Evolutionary conservation across 1,284 basidiomycete species (phyloP).

Genomic region (Heterobasidion occidentale): DNA sequence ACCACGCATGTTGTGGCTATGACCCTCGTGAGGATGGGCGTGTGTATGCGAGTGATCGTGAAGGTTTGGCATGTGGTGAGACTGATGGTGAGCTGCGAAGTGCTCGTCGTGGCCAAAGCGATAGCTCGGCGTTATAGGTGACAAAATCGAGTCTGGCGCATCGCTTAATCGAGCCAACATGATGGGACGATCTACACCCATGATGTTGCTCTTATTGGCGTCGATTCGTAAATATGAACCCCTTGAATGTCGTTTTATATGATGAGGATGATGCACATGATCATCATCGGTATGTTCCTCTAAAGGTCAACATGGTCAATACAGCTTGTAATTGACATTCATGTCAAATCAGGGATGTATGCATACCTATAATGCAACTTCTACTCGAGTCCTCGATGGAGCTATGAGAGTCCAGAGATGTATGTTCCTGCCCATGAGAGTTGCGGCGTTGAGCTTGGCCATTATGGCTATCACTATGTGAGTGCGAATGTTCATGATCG

Average conservation of each 20-base stretch:
- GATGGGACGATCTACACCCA: not conserved
- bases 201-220: conserved; percentile 1
- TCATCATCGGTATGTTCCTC: not conserved
- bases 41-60: conserved; percentile 47
- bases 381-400: too few species aligned
- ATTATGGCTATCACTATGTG: conserved; percentile 12
- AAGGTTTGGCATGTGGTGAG: conserved; percentile 40
- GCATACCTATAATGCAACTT: too few species aligned
- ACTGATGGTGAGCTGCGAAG: conserved; percentile 41
- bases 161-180: not conserved
- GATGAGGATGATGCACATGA: conserved; percentile 3
- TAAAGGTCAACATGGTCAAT: too few species aligned
- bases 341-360: too few species aligned
- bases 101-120: conserved; percentile 56
- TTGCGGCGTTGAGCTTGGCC: conserved; percentile 10
- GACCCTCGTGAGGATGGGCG: conserved; percentile 62
- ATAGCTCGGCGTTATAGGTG: conserved; percentile 53
- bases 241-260: conserved; percentile 9
- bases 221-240: conserved; percentile 10
- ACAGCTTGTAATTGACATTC: too few species aligned
- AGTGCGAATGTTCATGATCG: conserved; percentile 11
- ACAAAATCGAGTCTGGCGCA: conserved; percentile 11
- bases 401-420: conserved; percentile 12
- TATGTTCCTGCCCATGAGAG: too few species aligned
- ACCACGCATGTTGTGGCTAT: conserved; percentile 99